Conservation (phyloP, 257 asterid genomes). For the Parsonsia alboflavescens region DNA sequence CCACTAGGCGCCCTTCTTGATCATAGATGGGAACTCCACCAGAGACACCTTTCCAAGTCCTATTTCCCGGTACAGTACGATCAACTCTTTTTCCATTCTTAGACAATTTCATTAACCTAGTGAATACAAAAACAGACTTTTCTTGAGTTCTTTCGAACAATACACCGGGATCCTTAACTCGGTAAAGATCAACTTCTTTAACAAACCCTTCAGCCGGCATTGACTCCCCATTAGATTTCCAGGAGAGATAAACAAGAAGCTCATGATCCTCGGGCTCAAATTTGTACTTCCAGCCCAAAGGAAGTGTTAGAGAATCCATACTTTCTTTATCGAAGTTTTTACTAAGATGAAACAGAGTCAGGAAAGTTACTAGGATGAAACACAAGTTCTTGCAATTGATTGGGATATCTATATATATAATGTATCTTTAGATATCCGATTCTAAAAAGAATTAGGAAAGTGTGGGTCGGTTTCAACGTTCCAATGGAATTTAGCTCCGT, state of each 20-base stretch:
- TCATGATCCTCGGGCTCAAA: not conserved
- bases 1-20: not conserved
- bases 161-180: not conserved
- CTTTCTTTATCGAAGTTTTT: no score
- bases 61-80: not conserved
- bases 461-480: conserved; percentile 24
- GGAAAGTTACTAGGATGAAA: no score
- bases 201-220: not conserved
- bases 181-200: not conserved
- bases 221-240: not conserved
- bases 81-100: not conserved
- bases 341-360: no score
- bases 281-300: not conserved
- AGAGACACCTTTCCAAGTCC: not conserved
- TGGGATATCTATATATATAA: no score
- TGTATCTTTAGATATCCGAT: no score
- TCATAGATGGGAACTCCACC: not conserved
- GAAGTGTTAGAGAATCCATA: not conserved
- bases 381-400: no score
- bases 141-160: not conserved
- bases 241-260: not conserved
- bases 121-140: not conserved
- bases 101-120: not conserved
- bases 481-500: conserved; percentile 25
- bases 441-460: no score